Evolutionary conservation across 345 rosid species (phyloP), one percentile per base, ranked within the genome.

Genomic region (Salix brachista): DNA sequence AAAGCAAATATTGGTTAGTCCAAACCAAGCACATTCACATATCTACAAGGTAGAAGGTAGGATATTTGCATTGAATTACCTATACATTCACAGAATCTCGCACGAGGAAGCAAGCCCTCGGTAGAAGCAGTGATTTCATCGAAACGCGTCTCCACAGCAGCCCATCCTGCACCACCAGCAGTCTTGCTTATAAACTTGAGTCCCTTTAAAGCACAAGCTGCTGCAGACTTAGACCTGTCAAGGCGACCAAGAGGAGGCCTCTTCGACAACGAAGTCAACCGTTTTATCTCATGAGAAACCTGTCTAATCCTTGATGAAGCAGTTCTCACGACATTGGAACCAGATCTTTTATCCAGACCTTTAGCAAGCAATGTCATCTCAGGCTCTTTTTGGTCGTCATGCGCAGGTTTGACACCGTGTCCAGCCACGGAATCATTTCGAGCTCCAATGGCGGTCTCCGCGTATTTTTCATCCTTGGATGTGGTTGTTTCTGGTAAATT

Each of bases 121-220:
- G 80, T 87, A 14, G 87, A 81, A 16, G 90, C 90, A 8, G 90
- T 87, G 26, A 90, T 86, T 56, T 85, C 86, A 61, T 88, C 87
- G 37, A 92, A 92, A 56, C 93, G 78, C 65, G 82, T 87, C 87
- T 89, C 97, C 4, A 90, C 93, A 3, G 89, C 89, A 2, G 83
- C 74, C 97, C 97, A 92, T 0, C 91, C 93, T 26, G 87, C 86
- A 11, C 89, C 94, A 3, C 90, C 94, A 21, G 88, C 97, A 13
- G 82, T 80, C 75, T 88, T 90, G 80, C 92, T 90, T 14, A 92
- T 90, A 56, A 92, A 92, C 89, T 92, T 88, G 13, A 92, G 92
- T 0, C 97, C 97, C 8, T 88, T 90, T 80, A 92, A 69, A 28
- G 94, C 94, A 37, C 80, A 84, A 79, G 85, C 67, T 0, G 93